A percentile compares a stretch with the other conserved stretches of the same genome.
Conservation (phyloP, 164 flowering plant genomes). For the Tetracentron sinense region DNA sequence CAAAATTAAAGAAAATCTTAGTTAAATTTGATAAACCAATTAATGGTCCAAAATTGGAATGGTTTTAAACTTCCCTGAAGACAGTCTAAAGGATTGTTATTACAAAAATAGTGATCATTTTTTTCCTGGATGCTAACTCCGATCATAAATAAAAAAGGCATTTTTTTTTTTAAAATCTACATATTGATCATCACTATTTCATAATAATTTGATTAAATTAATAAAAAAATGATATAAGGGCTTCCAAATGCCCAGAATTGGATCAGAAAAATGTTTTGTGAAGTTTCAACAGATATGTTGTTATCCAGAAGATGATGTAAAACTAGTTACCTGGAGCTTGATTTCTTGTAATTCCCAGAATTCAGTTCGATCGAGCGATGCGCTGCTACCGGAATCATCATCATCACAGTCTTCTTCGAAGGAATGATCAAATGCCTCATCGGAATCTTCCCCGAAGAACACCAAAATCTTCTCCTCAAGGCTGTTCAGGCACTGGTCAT, state of each 20-base stretch:
- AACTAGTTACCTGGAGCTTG: conserved; percentile 2
- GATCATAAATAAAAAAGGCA: too few species aligned
- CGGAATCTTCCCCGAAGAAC: conserved; percentile 4
- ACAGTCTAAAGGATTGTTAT: too few species aligned
- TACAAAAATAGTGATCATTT: too few species aligned
- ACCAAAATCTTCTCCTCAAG: conserved; percentile 13
- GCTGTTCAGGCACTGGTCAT: conserved; percentile 2
- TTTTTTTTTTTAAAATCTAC: too few species aligned
- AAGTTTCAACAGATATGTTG: neutral
- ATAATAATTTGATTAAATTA: too few species aligned
- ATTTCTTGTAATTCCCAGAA: conserved; percentile 5
- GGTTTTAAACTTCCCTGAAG: too few species aligned
- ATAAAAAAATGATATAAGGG: too few species aligned
- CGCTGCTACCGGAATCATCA: neutral
- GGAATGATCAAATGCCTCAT: neutral
- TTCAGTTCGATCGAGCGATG: neutral
- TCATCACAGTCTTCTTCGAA: neutral
- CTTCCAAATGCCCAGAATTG: neutral
- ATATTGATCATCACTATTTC: too few species aligned
- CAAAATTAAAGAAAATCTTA: too few species aligned
- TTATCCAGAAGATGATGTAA: neutral
- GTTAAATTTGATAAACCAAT: too few species aligned
- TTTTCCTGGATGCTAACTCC: too few species aligned
- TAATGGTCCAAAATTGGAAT: too few species aligned
- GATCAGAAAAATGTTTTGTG: neutral